Evolutionary conservation across 805 yeast genomes (phyloP), one percentile per base, ranked within the genome.

Genomic region (Metschnikowia chrysomelidarum): DNA sequence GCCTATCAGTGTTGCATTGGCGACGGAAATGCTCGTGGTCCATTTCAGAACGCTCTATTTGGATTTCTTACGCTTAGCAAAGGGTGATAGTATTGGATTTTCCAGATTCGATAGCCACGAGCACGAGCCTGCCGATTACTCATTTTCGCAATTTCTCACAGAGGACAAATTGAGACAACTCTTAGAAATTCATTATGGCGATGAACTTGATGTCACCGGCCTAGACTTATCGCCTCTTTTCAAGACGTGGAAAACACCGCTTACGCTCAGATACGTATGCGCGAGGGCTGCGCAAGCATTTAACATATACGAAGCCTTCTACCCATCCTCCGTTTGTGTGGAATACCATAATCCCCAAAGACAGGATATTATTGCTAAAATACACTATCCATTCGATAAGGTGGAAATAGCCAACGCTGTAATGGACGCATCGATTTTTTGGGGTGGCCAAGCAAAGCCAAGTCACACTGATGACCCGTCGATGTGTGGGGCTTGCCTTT

Each of bases 371-470:
- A 75, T 80, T 46, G 57, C 64, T 17, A 67, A 67, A 13, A 50
- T 64, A 0, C 30, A 50, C 7, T 73, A 73, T 35, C 38, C 54
- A 3, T 78, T 66, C 47, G 60, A 69, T 31, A 47, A 51, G 4
- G 32, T 43, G 0, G 49, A 42, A 9, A 48, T 76, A 2, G 41
- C 57, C 1, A 22, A 44, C 2, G 53, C 60, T 6, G 52, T 73
- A 2, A 28, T 43, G 0, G 44, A 53, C 8, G 64, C 78, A 3
- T 45, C 73, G 33, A 50, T 51, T 16, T 73, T 78, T 43, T 82
- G 88, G 88, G 62, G 64, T 46, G 88, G 88, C 0, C 47, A 56
- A 20, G 57, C 83, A 29, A 54, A 52, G 3, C 84, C 86, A 1
- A 50, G 47, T 19, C 70, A 69, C 5, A 64, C 74, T 4, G 48